Evolutionary conservation across 352 stramenopile species (phyloP).

Genomic region (Lagenidium sp.): DNA sequence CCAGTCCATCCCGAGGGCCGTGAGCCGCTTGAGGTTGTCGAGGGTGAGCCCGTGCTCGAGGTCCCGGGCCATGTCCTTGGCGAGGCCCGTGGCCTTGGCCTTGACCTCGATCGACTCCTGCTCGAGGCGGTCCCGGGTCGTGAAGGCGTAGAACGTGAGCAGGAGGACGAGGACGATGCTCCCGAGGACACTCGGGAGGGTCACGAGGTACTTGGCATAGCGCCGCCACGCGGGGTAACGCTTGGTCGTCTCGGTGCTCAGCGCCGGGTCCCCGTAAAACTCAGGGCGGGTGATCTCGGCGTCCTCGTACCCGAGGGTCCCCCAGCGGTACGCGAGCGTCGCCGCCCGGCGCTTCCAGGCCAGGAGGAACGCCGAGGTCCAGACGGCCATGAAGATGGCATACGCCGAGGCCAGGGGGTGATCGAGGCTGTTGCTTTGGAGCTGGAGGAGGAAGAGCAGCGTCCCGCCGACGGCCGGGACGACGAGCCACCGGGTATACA

Average conservation of each 20-base stretch:
- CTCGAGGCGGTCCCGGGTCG: slow-evolving; percentile 69
- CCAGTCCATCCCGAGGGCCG: slow-evolving; percentile 53
- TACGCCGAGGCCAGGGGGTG: slow-evolving; percentile 74
- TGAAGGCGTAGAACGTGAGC: slow-evolving; percentile 62
- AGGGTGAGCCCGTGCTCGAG: slow-evolving; percentile 44
- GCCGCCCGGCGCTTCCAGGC: slow-evolving; percentile 76
- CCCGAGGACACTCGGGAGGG: slow-evolving; percentile 44
- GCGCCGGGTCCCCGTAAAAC: slow-evolving; percentile 51
- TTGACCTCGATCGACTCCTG: slow-evolving; percentile 34
- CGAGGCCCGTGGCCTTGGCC: slow-evolving; percentile 24
- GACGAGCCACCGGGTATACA: slow-evolving; percentile 88
- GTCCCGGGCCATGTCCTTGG: slow-evolving; percentile 32
- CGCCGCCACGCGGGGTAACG: slow-evolving; percentile 71
- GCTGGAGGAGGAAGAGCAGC: slow-evolving; percentile 59
- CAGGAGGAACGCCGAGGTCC: slow-evolving; percentile 84
- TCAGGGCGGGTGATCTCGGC: slow-evolving; percentile 74
- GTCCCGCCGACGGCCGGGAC: slow-evolving; percentile 66
- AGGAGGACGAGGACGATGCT: slow-evolving; percentile 50
- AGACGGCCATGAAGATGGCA: slow-evolving; percentile 86
- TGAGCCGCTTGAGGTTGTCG: slow-evolving; percentile 37
- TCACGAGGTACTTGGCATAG: slow-evolving; percentile 63
- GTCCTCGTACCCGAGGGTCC: slow-evolving; percentile 85
- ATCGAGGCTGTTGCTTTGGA: slow-evolving; percentile 54
- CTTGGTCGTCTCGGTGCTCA: slow-evolving; percentile 22
- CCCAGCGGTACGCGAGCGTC: slow-evolving; percentile 82